A percentile compares a stretch with the other conserved stretches of the same genome.
These are phyloP conservation scores for Nasturtium officinale DNA, from an alignment of 345 rosid genomes.

Conservation along the genomic window DNA sequence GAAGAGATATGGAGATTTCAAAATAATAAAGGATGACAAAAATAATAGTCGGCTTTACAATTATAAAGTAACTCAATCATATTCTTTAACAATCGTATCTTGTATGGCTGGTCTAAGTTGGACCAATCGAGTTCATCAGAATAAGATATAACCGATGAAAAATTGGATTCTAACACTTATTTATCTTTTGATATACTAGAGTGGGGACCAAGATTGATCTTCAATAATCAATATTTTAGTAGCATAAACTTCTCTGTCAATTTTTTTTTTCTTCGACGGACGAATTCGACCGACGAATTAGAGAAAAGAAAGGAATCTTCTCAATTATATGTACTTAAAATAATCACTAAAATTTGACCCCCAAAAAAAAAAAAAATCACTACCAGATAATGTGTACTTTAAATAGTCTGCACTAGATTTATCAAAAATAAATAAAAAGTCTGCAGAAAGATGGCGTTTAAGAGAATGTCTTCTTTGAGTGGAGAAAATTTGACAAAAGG, in stretches of 20 bases:
- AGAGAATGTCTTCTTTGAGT: constrained; percentile 28
- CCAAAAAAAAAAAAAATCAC: neutral
- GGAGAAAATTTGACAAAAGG: constrained; percentile 35
- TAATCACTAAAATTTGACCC: neutral
- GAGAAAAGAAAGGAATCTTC: neutral
- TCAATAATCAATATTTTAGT: constrained; percentile 10
- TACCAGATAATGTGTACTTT: neutral
- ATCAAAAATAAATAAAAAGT: too few relatives aligned
- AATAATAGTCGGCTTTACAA: neutral
- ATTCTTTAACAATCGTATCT: constrained; percentile 9
- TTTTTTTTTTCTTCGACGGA: constrained; percentile 29
- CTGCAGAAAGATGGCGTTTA: constrained; percentile 10
- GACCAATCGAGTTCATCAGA: neutral
- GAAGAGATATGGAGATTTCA: neutral
- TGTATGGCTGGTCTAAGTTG: constrained; percentile 3
- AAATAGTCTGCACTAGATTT: constrained; percentile 7
- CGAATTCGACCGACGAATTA: constrained; percentile 31
- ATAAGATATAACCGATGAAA: neutral
- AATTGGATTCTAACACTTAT: neutral
- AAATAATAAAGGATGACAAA: constrained; percentile 3
- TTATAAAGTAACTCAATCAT: neutral
- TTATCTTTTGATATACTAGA: neutral
- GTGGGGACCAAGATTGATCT: constrained; percentile 17
- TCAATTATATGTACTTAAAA: neutral
- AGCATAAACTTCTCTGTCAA: constrained; percentile 8